Percentiles rank a stretch among this genome's conserved stretches.
Conservation (phyloP, 805 yeast species). For the Cyberlindnera mississippiensis region DNA sequence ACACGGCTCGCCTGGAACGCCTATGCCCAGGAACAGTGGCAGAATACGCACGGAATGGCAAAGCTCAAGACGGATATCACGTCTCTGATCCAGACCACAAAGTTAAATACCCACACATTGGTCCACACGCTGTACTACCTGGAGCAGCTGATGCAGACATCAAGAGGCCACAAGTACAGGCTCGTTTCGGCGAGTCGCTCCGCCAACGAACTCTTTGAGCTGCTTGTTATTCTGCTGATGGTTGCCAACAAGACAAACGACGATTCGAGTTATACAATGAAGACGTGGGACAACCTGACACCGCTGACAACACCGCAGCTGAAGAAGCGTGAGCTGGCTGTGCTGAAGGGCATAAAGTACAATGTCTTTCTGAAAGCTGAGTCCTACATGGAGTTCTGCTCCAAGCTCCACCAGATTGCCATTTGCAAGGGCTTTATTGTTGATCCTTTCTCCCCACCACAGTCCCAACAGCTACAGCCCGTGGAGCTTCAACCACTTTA, state of each 20-base stretch:
- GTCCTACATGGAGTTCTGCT: conserved; percentile 12
- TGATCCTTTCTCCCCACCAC: conserved; percentile 5
- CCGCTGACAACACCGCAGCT: conserved; percentile 13
- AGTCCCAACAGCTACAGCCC: not conserved
- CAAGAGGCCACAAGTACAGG: not conserved
- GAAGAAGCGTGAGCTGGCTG: conserved; percentile 18
- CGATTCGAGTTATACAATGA: conserved; percentile 47
- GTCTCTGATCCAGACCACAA: conserved; percentile 18
- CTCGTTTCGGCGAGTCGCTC: not conserved
- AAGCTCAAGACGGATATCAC: conserved; percentile 8
- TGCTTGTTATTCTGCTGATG: conserved; percentile 31
- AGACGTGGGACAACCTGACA: conserved; percentile 41
- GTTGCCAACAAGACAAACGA: conserved; percentile 43
- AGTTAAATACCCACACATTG: conserved; percentile 15
- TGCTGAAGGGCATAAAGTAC: conserved; percentile 22
- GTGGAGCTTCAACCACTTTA: conserved; percentile 1
- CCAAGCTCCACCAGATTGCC: conserved; percentile 7
- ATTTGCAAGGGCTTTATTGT: conserved; percentile 6
- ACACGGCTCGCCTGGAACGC: conserved; percentile 19
- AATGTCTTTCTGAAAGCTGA: conserved; percentile 21
- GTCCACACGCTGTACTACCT: conserved; percentile 22
- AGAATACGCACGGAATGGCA: not conserved
- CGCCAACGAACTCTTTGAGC: conserved; percentile 15
- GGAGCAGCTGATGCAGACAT: conserved; percentile 7
- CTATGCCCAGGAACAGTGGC: conserved; percentile 8